Base-by-base conservation (phyloP, 1,284 basidiomycete genomes). In the Farysia itapuensis region DNA sequence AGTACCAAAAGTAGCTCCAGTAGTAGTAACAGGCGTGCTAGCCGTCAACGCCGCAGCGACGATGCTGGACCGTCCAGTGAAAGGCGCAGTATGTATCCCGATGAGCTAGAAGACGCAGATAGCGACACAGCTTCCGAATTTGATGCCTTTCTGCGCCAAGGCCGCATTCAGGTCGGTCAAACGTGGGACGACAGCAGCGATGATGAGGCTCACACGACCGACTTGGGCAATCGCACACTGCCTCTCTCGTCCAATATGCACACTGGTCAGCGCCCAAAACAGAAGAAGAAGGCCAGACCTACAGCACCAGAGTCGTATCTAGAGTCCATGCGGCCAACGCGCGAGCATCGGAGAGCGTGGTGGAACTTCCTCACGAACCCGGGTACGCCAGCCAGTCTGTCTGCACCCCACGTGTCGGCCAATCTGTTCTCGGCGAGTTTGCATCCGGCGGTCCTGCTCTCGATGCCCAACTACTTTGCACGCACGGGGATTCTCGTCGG, bases 381-480 rank as follows among this genome's bases (percentile, higher is more conserved):
- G 2, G 46, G 63, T 19, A 47, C 50, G 15, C 69, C 70, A n/a
- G 70, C 69, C 6, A 64, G 65, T 19, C 51, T 75, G 9, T 69
- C 70, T 4, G 54, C 54, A 3, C 63, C 64, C 3, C 65, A 72
- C 35, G 73, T 75, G 16, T 60, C 67, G 5, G 54, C 67, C 43
- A 75, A 75, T 31, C 44, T 75, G 22, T 72, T 74, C 34, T 61
- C 70, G 6, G 67, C 71, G 2, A 66, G 63, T 16, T 47, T 74
- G 6, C 70, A 74, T 39, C 72, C 73, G 0, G 70, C 65, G 7
- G 71, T 74, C 11, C 54, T 75, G 40, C 64, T 75, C 12, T 64
- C 63, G 16, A 70, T 71, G 67, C 73, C 73, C 3, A 61, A 65
- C 19, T 75, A 67, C 54, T 74, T 74, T 59, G 48, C 50, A 19